Evolutionary conservation across 2,329 filamentous ascomycete genomes (phyloP).

Genomic region (Didymella exigua): DNA sequence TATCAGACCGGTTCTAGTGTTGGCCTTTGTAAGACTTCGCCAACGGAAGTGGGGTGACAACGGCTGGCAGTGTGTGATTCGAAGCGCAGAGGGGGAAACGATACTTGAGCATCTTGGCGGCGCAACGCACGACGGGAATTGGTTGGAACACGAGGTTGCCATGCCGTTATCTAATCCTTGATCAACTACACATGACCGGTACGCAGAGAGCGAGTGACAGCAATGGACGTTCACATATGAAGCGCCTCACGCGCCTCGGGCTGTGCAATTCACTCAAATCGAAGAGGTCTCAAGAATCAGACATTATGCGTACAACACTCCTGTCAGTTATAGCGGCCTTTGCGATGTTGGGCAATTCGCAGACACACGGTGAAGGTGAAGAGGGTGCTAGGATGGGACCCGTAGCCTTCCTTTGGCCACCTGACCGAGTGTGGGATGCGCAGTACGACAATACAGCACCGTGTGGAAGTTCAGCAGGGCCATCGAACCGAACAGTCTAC

Average conservation of each 20-base stretch:
- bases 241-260: not conserved
- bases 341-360: slow-evolving; percentile 14
- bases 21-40: slow-evolving; percentile 5
- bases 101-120: slow-evolving; percentile 26
- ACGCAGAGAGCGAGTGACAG: not conserved
- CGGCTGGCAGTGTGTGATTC: slow-evolving; percentile 10
- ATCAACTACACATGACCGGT: slow-evolving; percentile 5
- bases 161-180: slow-evolving; percentile 15
- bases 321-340: slow-evolving; percentile 5
- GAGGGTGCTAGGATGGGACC: slow-evolving; percentile 57
- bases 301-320: slow-evolving; percentile 14
- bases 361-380: slow-evolving; percentile 36
- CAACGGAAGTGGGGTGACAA: slow-evolving; percentile 7
- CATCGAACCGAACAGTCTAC: slow-evolving; percentile 61
- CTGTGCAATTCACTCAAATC: not conserved
- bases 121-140: slow-evolving; percentile 13
- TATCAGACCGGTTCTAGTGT: not conserved
- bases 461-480: slow-evolving; percentile 59
- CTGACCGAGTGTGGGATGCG: slow-evolving; percentile 62
- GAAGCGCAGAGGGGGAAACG: slow-evolving; percentile 8
- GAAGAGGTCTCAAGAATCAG: not conserved
- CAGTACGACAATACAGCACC: slow-evolving; percentile 62
- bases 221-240: slow-evolving; percentile 2
- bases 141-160: slow-evolving; percentile 5
- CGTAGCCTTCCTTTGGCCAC: slow-evolving; percentile 66